Evolutionary conservation across 148 eudicot genomes (phyloP).

Genomic region (Chenopodium formosanum): DNA sequence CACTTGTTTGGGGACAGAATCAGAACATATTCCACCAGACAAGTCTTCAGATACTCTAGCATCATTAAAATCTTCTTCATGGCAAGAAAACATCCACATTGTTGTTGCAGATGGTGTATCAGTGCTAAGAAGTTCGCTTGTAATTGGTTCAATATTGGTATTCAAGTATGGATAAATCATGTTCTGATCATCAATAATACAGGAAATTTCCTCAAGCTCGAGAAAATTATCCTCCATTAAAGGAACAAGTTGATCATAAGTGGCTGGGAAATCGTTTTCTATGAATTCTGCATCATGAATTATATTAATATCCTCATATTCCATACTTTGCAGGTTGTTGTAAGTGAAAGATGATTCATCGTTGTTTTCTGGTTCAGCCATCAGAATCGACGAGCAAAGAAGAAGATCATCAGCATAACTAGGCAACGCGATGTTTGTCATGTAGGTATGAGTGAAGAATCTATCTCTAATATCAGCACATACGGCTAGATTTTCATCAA

Average conservation of each 20-base stretch:
- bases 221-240: constrained; percentile 9
- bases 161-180: constrained; percentile 20
- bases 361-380: constrained; percentile 26
- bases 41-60: constrained; percentile 13
- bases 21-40: constrained; percentile 2
- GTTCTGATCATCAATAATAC: constrained; percentile 24
- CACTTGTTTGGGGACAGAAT: constrained; percentile 12
- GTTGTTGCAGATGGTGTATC: constrained; percentile 22
- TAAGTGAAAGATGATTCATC: constrained; percentile 25
- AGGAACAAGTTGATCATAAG: constrained; percentile 18
- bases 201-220: constrained; percentile 16
- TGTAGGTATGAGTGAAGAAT: constrained; percentile 33
- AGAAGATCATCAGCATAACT: constrained; percentile 8
- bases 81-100: constrained; percentile 30
- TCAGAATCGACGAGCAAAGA: constrained; percentile 30
- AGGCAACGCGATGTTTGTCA: not conserved
- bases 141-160: constrained; percentile 17
- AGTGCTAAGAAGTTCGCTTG: constrained; percentile 14
- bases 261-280: constrained; percentile 25
- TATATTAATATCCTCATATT: constrained; percentile 29
- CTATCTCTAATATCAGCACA: constrained; percentile 44
- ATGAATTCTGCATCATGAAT: constrained; percentile 11
- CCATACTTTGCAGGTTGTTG: constrained; percentile 7
- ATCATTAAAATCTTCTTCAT: constrained; percentile 32
- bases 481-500: constrained; percentile 47